Base-by-base conservation (phyloP, 2,329 filamentous ascomycete species). In the Trichophyton benhamiae region DNA sequence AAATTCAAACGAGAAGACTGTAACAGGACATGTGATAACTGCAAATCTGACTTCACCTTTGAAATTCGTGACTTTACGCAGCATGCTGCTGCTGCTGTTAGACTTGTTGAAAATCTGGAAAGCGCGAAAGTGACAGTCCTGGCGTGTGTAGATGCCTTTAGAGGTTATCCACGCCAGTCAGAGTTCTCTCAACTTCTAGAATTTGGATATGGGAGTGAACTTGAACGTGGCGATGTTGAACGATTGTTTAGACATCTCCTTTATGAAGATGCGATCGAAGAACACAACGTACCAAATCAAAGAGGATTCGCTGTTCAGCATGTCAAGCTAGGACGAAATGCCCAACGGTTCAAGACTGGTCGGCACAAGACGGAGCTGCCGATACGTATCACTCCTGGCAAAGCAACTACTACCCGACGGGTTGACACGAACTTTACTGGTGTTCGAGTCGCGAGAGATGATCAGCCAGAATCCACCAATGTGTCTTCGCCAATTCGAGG, bases 11-110 rank as follows among this genome's bases (percentile, higher is more conserved):
- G 80, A 42, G 81, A 83, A 11, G 81, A 89, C 59, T 99, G 94
- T 74, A 78, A 84, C 57, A 79, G 82, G 58, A 82, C 81, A 0
- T 99, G 94, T 73, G 95, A 99, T 77, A 97, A 96, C 71, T 99
- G 94, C 79, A 84, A 81, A 65, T 88, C 86, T 2, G 84, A 83
- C 25, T 79, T 83, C 53, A 80, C 81, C 2, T 94, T 90, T 68
- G 85, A 91, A 67, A 79, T 82, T 59, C 80, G 84, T 62, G 91
- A 97, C 74, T 87, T 92, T 67, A 91, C 89, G 11, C 76, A 85
- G 15, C 83, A 88, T 68, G 92, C 91, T 5, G 75, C 82, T 61
- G 82, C 84, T 60, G 89, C 86, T 2, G 79, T 97, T 58, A 77
- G 78, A 30, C 80, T 95, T 58, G 85, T 95, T 27, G 81, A 82